Conservation (phyloP, 169 alveolate species). For the Hepatocystis sp. region DNA sequence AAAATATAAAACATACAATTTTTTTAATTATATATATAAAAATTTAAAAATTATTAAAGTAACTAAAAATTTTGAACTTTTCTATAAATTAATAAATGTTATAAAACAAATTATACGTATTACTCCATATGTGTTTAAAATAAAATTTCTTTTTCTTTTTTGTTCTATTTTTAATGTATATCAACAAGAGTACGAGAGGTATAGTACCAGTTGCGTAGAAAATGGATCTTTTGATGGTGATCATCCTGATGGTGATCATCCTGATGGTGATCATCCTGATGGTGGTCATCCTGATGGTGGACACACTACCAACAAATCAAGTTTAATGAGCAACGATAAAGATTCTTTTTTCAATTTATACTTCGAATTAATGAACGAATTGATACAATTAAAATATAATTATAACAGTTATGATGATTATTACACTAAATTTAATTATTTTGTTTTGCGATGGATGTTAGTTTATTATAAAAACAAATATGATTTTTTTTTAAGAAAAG, state of each 20-base stretch:
- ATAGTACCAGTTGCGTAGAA: background rate
- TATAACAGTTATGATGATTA: slow-evolving; percentile 55
- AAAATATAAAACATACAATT: slow-evolving; percentile 41
- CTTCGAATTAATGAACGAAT: slow-evolving; percentile 48
- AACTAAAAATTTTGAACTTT: slow-evolving; percentile 33
- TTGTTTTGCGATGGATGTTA: slow-evolving; percentile 69
- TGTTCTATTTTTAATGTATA: slow-evolving; percentile 72
- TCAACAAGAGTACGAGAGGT: slow-evolving; percentile 4
- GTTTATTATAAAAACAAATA: slow-evolving; percentile 44
- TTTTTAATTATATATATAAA: slow-evolving; percentile 54
- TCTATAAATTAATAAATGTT: slow-evolving; percentile 50
- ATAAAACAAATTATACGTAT: slow-evolving; percentile 19
- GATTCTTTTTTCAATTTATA: slow-evolving; percentile 30
- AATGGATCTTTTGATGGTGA: no score
- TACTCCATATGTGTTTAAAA: slow-evolving; percentile 46
- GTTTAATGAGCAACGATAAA: slow-evolving; percentile 7
- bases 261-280: no score
- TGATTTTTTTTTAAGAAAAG: slow-evolving; percentile 21
- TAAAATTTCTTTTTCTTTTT: slow-evolving; percentile 38
- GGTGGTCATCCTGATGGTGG: no score
- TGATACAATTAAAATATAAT: slow-evolving; percentile 24
- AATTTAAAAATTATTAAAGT: slow-evolving; percentile 47
- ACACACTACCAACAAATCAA: no score
- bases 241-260: no score
- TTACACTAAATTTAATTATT: slow-evolving; percentile 25